Base-by-base conservation (phyloP, 306 rosid species). In the Dalbergia oliveri region DNA sequence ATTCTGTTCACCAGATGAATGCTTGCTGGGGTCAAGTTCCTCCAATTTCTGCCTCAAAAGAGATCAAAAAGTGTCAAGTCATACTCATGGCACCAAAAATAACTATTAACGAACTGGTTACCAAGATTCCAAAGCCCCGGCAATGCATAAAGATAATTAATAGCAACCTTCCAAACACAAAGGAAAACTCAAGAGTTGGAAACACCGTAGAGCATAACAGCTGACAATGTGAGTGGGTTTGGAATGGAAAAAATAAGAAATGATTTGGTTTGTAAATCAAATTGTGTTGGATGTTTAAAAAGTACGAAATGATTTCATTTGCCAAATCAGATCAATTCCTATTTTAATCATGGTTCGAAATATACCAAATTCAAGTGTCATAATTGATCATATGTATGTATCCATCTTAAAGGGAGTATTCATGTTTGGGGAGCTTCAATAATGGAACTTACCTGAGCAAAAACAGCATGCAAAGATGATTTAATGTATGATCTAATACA, bases 401-500 rank as follows among this genome's bases (percentile, higher is more conserved):
- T 21, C 58, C 78, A 82, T 71, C 44, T 51, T 39, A 61, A 61
- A 75, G 35, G 19, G 14, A 26, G 39, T 74, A 13, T 62, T 70
- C 77, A 76, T 72, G 39, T 74, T 63, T 14, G 78, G 34, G 77
- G 77, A 81, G 82, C 60, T 75, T 31, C 61, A 74, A 63, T 41
- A 51, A 59, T n/a, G 62, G 72, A 83, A 91, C 96, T 91, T 91
- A 90, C 99, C 99, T 89, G 93, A 76, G 84, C 63, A 77, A 91
- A 95, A 83, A 88, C 97, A 54, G 89, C 77, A 65, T 68, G 91
- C 26, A 90, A 78, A 31, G 99, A 21, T 21, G 23, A 21, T 21
- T 0, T 21, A 21, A 21, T 21, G 23, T 21, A 95, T 69, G 96
- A 93, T 89, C 98, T 81, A 63, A 91, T 90, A 73, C 91, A 95